A percentile compares a stretch with the other conserved stretches of the same genome.
phyloP scores from a whole-genome alignment of 2,329 filamentous ascomycete species.

The Colletotrichum tamarilloi region DNA sequence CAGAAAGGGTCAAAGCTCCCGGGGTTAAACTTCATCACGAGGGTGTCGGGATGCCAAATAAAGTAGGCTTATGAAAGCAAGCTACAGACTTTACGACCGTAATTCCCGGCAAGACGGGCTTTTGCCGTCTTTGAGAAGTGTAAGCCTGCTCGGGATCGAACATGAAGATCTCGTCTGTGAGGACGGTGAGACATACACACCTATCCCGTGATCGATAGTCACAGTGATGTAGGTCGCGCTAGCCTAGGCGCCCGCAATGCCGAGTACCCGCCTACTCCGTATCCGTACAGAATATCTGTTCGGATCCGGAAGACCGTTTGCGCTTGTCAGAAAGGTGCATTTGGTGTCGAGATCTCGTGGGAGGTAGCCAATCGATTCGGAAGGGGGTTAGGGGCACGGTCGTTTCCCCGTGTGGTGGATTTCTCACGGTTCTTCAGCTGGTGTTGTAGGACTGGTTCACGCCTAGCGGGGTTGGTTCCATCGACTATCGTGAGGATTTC shows the following conservation, averaged over 20 bases:
- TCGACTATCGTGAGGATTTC: not conserved
- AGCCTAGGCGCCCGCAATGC: not conserved
- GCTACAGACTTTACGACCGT: not conserved
- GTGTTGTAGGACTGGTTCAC: not conserved
- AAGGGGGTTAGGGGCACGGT: not conserved
- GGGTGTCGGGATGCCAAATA: too few species aligned
- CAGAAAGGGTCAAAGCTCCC: not conserved
- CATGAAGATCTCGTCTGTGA: not conserved
- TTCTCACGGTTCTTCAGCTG: not conserved
- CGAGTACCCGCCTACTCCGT: not conserved
- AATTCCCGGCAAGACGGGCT: too few species aligned
- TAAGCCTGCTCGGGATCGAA: not conserved
- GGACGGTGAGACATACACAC: not conserved
- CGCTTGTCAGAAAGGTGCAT: not conserved
- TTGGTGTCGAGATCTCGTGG: slow-evolving; percentile 2
- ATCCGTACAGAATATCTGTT: not conserved
- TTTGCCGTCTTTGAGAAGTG: not conserved
- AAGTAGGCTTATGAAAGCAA: not conserved
- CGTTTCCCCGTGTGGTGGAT: not conserved
- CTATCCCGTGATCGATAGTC: not conserved
- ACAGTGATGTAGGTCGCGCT: not conserved
- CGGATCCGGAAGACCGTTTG: not conserved
- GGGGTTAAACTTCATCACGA: not conserved
- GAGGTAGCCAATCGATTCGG: slow-evolving; percentile 1
- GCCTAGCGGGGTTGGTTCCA: not conserved